Evolutionary conservation across 2,329 filamentous ascomycete genomes (phyloP).

Genomic region (Bipolaris cookei): DNA sequence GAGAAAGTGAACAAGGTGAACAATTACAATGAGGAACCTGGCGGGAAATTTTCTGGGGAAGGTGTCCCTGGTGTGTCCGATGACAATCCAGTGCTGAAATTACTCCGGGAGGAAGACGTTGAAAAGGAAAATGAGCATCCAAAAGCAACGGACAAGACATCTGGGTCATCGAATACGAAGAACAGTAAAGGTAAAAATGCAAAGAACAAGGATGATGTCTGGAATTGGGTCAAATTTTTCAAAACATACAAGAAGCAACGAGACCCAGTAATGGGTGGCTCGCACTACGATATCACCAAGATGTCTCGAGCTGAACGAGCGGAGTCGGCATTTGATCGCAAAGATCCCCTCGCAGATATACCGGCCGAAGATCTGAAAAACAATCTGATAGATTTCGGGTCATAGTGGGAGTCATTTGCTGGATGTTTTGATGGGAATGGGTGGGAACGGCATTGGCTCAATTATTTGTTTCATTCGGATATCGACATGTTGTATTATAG

Average conservation of each 20-base stretch:
- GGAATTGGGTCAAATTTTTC: constrained; percentile 20
- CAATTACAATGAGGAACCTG: background rate
- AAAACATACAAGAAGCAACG: constrained; percentile 14
- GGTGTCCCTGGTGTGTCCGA: background rate
- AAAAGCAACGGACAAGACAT: background rate
- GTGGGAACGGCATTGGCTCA: background rate
- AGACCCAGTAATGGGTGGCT: constrained; percentile 8
- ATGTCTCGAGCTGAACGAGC: constrained; percentile 22
- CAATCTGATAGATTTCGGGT: constrained; percentile 10
- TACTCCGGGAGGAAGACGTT: constrained; percentile 5
- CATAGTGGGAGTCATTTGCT: background rate
- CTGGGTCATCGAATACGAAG: background rate
- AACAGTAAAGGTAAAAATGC: background rate
- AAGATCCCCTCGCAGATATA: constrained; percentile 23
- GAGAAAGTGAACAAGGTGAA: constrained; percentile 14
- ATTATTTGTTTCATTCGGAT: background rate
- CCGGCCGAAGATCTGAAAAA: constrained; percentile 13
- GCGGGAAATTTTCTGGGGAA: background rate
- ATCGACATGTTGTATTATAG: too few species aligned
- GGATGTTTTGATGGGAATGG: too few species aligned
- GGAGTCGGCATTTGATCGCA: constrained; percentile 12
- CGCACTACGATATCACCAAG: constrained; percentile 32
- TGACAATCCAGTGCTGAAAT: background rate
- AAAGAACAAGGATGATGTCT: constrained; percentile 17
- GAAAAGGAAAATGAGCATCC: constrained; percentile 12